Evolutionary conservation across 2,329 filamentous ascomycete species (phyloP).

Genomic region (Fusarium sp.): DNA sequence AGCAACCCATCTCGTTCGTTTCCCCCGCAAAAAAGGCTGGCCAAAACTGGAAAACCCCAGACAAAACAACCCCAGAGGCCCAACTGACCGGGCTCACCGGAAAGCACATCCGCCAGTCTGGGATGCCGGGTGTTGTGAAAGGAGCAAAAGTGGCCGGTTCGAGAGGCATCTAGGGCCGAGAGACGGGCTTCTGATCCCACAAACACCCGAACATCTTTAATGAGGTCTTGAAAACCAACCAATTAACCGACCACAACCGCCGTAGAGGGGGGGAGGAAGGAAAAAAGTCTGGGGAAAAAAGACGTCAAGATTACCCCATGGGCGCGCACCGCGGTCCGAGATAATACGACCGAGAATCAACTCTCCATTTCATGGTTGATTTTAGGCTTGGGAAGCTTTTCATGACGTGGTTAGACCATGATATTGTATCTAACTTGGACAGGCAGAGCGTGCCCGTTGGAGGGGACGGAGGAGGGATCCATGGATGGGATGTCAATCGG

Average conservation of each 20-base stretch:
- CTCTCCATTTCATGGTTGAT: constrained; percentile 5
- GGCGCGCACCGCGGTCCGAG: constrained; percentile 3
- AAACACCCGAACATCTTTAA: constrained; percentile 18
- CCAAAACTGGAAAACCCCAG: constrained; percentile 4
- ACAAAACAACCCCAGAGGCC: background rate
- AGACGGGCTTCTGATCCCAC: constrained; percentile 14
- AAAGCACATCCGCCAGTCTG: constrained; percentile 29
- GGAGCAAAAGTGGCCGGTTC: constrained; percentile 3
- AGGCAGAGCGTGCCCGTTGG: background rate
- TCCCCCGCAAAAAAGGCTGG: constrained; percentile 18
- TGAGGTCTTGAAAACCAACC: background rate
- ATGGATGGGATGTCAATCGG: constrained; percentile 28
- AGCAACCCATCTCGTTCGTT: background rate
- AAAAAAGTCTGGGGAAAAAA: constrained; percentile 20
- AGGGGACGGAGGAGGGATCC: constrained; percentile 11
- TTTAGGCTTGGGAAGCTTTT: constrained; percentile 3
- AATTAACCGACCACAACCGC: constrained; percentile 7
- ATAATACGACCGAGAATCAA: constrained; percentile 2
- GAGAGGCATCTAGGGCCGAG: constrained; percentile 22
- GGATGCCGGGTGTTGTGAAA: constrained; percentile 23
- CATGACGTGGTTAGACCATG: constrained; percentile 14
- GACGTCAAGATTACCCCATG: constrained; percentile 18
- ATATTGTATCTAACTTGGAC: background rate
- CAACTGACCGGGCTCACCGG: constrained; percentile 27
- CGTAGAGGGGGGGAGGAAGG: background rate